These are phyloP conservation scores for Drechslerella dactyloides DNA, from an alignment of 2,329 filamentous ascomycete species.

Conservation along the genomic window DNA sequence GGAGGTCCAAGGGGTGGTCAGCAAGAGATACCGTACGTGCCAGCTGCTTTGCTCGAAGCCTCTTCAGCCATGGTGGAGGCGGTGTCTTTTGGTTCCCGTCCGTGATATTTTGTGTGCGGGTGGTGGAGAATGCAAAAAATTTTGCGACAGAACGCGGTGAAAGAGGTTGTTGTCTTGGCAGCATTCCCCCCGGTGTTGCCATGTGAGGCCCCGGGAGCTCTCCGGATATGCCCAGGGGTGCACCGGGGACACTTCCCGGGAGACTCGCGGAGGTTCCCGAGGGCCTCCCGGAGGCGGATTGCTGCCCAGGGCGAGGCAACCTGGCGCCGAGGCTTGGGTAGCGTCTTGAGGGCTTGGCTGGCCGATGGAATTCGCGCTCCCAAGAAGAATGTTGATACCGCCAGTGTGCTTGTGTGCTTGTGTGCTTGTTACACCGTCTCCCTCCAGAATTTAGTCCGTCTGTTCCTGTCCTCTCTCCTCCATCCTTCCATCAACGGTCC, in stretches of 20 bases:
- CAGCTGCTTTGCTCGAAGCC: conserved; percentile 17
- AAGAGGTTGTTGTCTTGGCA: background rate
- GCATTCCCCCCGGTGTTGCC: background rate
- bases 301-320: conserved; percentile 23
- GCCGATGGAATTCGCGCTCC: conserved; percentile 30
- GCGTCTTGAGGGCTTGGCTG: conserved; percentile 37
- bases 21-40: conserved; percentile 43
- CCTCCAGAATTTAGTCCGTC: conserved; percentile 19
- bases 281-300: background rate
- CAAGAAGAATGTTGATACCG: conserved; percentile 29
- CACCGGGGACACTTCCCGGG: too few species aligned
- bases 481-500: background rate
- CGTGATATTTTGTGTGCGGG: background rate
- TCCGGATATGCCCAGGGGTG: too few species aligned
- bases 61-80: conserved; percentile 24
- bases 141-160: conserved; percentile 14
- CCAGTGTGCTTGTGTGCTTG: background rate
- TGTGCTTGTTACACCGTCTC: conserved; percentile 28
- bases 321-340: conserved; percentile 44
- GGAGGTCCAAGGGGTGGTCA: conserved; percentile 12
- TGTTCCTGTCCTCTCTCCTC: background rate
- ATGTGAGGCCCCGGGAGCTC: conserved; percentile 4
- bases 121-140: conserved; percentile 18
- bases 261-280: background rate
- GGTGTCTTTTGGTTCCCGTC: background rate